These are phyloP conservation scores for Farysia itapuensis DNA, from an alignment of 1,284 basidiomycete species.

Conservation along the genomic window DNA sequence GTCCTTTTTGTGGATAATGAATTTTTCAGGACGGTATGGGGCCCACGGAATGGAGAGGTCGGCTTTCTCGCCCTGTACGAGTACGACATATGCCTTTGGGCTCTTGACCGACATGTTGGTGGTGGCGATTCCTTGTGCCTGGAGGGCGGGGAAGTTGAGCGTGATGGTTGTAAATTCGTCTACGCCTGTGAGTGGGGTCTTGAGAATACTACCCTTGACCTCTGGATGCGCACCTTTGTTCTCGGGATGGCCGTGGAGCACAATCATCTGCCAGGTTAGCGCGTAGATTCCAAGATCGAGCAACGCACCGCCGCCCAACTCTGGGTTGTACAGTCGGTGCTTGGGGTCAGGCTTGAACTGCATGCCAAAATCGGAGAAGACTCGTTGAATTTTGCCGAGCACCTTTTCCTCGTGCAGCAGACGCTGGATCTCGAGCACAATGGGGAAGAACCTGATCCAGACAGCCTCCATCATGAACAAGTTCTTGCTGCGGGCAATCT, in stretches of 20 bases:
- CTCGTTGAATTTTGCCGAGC: conserved; percentile 34
- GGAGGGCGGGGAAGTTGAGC: conserved; percentile 68
- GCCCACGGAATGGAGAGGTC: conserved; percentile 68
- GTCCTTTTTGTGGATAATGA: conserved; percentile 41
- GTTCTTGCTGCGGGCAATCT: conserved; percentile 67
- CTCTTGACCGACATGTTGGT: conserved; percentile 24
- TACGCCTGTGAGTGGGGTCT: conserved; percentile 74
- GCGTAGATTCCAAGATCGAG: conserved; percentile 68
- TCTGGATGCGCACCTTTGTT: conserved; percentile 67
- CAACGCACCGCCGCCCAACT: conserved; percentile 78
- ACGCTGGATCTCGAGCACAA: conserved; percentile 31
- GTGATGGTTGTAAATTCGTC: conserved; percentile 77
- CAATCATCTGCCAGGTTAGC: conserved; percentile 45
- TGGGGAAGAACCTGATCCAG: conserved; percentile 51
- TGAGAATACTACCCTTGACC: conserved; percentile 66
- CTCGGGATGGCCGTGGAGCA: conserved; percentile 36
- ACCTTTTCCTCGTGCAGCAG: conserved; percentile 37
- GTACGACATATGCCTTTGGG: conserved; percentile 7
- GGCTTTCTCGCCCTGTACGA: conserved; percentile 46
- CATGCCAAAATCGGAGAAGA: conserved; percentile 32
- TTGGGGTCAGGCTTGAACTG: conserved; percentile 61
- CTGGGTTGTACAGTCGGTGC: conserved; percentile 79
- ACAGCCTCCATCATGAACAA: conserved; percentile 52
- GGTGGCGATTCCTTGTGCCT: conserved; percentile 49
- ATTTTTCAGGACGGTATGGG: conserved; percentile 64